phyloP scores from a whole-genome alignment of 345 rosid genomes.

The Eucalyptus marginata region DNA sequence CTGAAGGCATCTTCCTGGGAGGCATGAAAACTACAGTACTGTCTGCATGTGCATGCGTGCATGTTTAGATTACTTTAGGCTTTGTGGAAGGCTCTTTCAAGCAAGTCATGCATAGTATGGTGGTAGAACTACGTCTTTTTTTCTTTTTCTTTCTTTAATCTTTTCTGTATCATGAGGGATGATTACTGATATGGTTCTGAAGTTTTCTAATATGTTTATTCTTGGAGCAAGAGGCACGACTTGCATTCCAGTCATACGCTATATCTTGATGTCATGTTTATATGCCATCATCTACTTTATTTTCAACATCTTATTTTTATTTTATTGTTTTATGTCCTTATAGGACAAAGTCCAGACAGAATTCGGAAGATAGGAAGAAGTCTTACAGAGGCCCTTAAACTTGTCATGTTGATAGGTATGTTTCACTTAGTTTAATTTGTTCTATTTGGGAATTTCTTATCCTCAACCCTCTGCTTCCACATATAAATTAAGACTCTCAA shows the following conservation, averaged over 20 bases:
- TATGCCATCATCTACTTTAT: not conserved
- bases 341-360: not conserved
- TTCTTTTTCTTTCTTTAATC: not conserved
- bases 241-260: not conserved
- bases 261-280: not conserved
- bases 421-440: slow-evolving; percentile 69
- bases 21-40: not conserved
- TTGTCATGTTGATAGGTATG: slow-evolving; percentile 71
- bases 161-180: not conserved
- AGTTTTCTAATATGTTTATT: not conserved
- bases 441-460: slow-evolving; percentile 31
- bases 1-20: not conserved
- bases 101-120: not conserved
- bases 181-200: not conserved
- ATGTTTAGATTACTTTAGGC: not conserved
- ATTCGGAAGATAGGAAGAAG: slow-evolving; percentile 37
- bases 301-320: not conserved
- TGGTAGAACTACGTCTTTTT: not conserved
- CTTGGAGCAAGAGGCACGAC: not conserved
- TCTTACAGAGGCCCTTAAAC: slow-evolving; percentile 76
- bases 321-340: not conserved
- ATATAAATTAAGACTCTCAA: not conserved
- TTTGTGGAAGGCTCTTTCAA: not conserved
- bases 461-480: not conserved
- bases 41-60: not conserved